These are phyloP conservation scores for Helicostylum pulchrum DNA, from an alignment of 192 early-diverging fungal genomes.

Conservation along the genomic window DNA sequence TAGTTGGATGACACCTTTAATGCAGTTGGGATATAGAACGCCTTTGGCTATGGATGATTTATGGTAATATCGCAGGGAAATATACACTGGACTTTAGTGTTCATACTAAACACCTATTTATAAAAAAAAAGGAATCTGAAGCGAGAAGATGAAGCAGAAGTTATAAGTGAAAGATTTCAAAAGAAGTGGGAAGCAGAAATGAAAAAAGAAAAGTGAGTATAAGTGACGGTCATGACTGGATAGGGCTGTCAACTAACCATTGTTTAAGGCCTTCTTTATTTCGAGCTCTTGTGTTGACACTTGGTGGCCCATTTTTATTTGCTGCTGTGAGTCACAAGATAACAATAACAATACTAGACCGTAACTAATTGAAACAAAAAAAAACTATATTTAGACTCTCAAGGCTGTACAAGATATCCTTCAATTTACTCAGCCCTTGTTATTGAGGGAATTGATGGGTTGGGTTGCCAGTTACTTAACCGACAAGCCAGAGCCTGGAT, in stretches of 20 bases:
- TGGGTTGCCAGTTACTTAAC: constrained; percentile 58
- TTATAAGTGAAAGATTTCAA: constrained; percentile 62
- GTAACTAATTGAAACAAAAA: neutral
- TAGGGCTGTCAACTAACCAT: neutral
- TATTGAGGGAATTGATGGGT: constrained; percentile 65
- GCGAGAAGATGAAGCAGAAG: constrained; percentile 51
- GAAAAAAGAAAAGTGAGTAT: constrained; percentile 38
- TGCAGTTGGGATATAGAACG: constrained; percentile 75
- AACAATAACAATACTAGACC: neutral
- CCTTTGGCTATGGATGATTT: constrained; percentile 73
- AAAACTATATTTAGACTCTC: constrained; percentile 43
- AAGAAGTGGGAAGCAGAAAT: constrained; percentile 65
- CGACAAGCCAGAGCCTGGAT: constrained; percentile 52
- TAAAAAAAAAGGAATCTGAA: constrained; percentile 45
- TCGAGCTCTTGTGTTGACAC: constrained; percentile 50
- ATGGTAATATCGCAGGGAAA: constrained; percentile 35
- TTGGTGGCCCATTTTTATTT: constrained; percentile 61
- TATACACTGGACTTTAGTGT: too few relatives aligned
- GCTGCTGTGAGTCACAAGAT: constrained; percentile 45
- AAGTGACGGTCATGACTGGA: neutral
- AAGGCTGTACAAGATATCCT: constrained; percentile 73
- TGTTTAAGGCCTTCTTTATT: constrained; percentile 64
- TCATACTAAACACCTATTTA: neutral
- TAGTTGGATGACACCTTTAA: constrained; percentile 86
- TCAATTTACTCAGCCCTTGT: constrained; percentile 72